Conservation (phyloP, 768 basidiomycete species). For the Suillus hirtellus region DNA sequence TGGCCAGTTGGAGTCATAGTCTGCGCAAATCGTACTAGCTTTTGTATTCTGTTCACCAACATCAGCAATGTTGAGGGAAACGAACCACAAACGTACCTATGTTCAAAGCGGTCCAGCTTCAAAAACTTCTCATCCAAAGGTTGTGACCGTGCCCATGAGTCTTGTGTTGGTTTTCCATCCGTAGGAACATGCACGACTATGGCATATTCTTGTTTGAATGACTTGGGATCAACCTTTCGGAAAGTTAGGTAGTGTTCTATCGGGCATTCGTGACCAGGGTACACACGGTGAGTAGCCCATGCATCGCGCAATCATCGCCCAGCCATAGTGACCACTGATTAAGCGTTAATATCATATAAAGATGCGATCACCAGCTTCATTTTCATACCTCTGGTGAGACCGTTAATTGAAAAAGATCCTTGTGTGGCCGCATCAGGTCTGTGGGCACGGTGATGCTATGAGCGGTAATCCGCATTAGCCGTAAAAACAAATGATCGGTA, state of each 20-base stretch:
- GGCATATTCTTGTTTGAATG: slow-evolving; percentile 18
- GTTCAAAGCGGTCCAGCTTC: slow-evolving; percentile 20
- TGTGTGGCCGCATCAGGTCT: slow-evolving; percentile 19
- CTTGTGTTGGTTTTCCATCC: neutral
- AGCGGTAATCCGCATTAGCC: neutral
- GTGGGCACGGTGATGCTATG: slow-evolving; percentile 21
- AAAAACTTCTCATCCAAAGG: slow-evolving; percentile 19
- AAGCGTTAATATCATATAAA: neutral
- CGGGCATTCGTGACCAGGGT: neutral
- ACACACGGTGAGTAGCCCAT: slow-evolving; percentile 23
- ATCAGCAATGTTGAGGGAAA: neutral
- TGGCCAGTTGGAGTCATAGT: slow-evolving; percentile 31
- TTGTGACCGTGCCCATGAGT: slow-evolving; percentile 7
- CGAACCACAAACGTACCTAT: slow-evolving; percentile 15
- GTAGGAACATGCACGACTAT: slow-evolving; percentile 15
- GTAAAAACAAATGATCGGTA: neutral
- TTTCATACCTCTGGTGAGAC: slow-evolving; percentile 18
- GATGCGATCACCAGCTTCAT: neutral
- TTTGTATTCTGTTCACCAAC: slow-evolving; percentile 17
- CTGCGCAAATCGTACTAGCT: slow-evolving; percentile 19
- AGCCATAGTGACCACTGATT: slow-evolving; percentile 25
- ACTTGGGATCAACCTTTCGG: slow-evolving; percentile 14
- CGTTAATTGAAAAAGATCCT: slow-evolving; percentile 17
- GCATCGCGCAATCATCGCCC: slow-evolving; percentile 22
- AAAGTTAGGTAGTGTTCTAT: neutral